Percentiles rank a stretch among this genome's conserved stretches.
These are phyloP conservation scores for Elongisporangium undulatum DNA, from an alignment of 352 stramenopile species.

Conservation along the genomic window DNA sequence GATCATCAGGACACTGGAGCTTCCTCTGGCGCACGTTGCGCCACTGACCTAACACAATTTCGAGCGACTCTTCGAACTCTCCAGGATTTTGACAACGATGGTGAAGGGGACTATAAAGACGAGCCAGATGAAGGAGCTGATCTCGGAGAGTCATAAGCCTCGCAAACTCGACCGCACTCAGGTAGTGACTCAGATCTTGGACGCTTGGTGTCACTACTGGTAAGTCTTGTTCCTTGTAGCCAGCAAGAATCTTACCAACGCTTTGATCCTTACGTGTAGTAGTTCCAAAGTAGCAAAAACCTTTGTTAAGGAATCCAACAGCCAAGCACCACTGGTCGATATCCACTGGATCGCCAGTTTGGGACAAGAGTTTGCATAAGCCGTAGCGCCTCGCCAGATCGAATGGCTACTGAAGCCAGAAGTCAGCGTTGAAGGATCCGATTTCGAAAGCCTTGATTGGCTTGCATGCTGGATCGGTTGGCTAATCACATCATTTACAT, in stretches of 20 bases:
- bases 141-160: slow-evolving; percentile 5
- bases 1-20: no score
- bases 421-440: no score
- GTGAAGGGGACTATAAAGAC: no score
- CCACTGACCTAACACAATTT: no score
- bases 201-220: not conserved
- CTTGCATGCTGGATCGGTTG: not conserved
- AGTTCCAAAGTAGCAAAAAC: slow-evolving; percentile 1
- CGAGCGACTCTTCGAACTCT: no score
- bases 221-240: not conserved
- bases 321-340: slow-evolving; percentile 2
- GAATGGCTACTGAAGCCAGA: slow-evolving; percentile 1
- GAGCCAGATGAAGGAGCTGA: no score
- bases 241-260: not conserved
- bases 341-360: slow-evolving; percentile 6
- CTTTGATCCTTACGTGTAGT: not conserved
- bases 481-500: slow-evolving; percentile 6
- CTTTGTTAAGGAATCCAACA: slow-evolving; percentile 3
- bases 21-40: no score
- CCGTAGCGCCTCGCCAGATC: slow-evolving; percentile 1
- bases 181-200: not conserved
- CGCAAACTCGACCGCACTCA: slow-evolving; percentile 1
- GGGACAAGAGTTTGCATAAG: slow-evolving; percentile 7
- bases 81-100: no score
- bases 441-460: no score